Conservation (phyloP, 2,329 filamentous ascomycete species). For the Gaeumannomyces tritici region DNA sequence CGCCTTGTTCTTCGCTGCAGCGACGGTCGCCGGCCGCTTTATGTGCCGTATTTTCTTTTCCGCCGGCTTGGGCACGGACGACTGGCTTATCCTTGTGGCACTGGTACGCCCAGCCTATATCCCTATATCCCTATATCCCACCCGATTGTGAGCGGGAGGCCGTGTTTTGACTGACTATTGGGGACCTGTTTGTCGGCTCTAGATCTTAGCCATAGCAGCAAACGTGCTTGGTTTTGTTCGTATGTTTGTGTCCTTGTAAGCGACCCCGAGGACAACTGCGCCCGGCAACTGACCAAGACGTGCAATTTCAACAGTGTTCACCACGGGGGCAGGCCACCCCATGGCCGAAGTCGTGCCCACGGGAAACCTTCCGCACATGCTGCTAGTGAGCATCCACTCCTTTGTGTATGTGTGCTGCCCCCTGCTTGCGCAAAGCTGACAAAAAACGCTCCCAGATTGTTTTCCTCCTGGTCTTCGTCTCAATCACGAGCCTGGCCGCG, state of each 20-base stretch:
- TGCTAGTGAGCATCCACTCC: neutral
- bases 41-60: neutral
- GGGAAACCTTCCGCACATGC: neutral
- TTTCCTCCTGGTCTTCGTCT: conserved; percentile 23
- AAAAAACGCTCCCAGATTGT: conserved; percentile 19
- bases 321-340: neutral
- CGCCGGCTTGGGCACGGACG: neutral
- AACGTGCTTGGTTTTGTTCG: no score
- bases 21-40: neutral
- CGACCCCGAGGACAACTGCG: no score
- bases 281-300: no score
- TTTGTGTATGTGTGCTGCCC: no score
- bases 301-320: neutral
- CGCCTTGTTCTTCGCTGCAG: neutral
- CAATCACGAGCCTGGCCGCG: conserved; percentile 11
- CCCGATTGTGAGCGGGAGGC: no score
- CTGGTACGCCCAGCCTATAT: neutral
- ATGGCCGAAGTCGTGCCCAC: neutral
- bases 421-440: conserved; percentile 2
- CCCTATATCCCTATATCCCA: no score
- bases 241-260: no score
- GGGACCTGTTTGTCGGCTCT: no score
- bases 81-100: neutral
- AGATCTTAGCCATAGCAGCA: no score
- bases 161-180: no score